Evolutionary conservation across 2,329 filamentous ascomycete genomes (phyloP), one percentile per base, ranked within the genome.

Genomic region (Tolypocladium capitatum): DNA sequence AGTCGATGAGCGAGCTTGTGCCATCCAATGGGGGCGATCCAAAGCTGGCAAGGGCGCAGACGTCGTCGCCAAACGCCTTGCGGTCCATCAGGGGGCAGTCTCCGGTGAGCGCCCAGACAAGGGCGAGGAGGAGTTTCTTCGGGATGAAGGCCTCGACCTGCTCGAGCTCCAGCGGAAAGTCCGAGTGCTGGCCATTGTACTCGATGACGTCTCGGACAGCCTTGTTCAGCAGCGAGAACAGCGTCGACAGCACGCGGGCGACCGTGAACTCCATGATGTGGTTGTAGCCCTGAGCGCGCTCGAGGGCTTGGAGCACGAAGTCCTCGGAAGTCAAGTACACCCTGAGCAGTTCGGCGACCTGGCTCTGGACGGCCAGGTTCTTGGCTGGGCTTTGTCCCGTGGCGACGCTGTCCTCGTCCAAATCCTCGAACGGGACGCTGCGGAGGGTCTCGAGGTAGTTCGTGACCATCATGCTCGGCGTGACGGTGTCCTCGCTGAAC

Each of bases 241-340:
- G 70, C 0, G 92, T 98, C 53, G 83, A 92, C 33, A 99, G 76
- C 5, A 88, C 91, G 48, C 92, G 86, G 45, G 91, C 87, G 45
- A 86, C 77, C 0, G 92, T 97, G 62, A 92, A 98, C 57, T 96
- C 88, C 92, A 99, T 99, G 63, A 99, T 98, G 65, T 99, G 92
- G 53, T 84, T 86, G 70, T 87, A 94, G 53, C 78, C 76, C 57
- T 79, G 76, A 4, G 91, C 89, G 62, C 87, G 76, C 46, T 82
- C 76, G 5, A 98, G 76, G 4, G 83, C 85, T 52, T 84, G 82
- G 28, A 82, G 69, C 40, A 97, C 81, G 58, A 98, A 91, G 56
- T 86, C 75, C 56, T 95, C 88, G 7, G 78, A 81, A 0, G 76
- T 84, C 46, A 98, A 71, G 58, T 87, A 83, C 36, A 80, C 76